phyloP scores from a whole-genome alignment of 2,329 filamentous ascomycete genomes.

The Penicillium sp. region DNA sequence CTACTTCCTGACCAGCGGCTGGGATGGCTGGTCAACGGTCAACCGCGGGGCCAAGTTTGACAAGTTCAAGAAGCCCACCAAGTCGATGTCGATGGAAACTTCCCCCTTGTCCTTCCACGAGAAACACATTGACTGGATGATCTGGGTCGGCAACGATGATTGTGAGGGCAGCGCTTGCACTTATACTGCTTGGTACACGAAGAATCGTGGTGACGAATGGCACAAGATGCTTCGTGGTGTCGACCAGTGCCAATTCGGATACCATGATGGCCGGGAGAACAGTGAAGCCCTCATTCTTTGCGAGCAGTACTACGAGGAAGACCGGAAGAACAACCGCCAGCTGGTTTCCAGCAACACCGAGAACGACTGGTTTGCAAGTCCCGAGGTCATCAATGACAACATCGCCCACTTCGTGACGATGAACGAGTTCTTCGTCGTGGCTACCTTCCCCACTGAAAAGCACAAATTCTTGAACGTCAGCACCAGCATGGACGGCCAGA shows the following conservation, averaged over 20 bases:
- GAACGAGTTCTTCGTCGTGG: slow-evolving; percentile 93
- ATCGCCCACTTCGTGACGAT: slow-evolving; percentile 89
- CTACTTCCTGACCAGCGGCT: slow-evolving; percentile 73
- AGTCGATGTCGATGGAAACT: slow-evolving; percentile 26
- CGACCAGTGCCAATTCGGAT: slow-evolving; percentile 82
- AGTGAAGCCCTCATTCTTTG: slow-evolving; percentile 65
- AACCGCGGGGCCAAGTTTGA: slow-evolving; percentile 69
- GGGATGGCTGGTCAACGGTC: slow-evolving; percentile 73
- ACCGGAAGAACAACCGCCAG: slow-evolving; percentile 61
- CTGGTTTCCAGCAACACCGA: slow-evolving; percentile 64
- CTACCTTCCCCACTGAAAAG: slow-evolving; percentile 62
- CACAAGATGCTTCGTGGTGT: slow-evolving; percentile 70
- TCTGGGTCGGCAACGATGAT: slow-evolving; percentile 75
- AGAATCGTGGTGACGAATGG: slow-evolving; percentile 79
- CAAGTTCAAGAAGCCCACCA: slow-evolving; percentile 45
- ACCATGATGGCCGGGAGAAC: slow-evolving; percentile 57
- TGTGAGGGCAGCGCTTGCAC: slow-evolving; percentile 69
- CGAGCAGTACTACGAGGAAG: slow-evolving; percentile 62
- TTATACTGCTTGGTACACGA: slow-evolving; percentile 70
- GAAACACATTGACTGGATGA: slow-evolving; percentile 80
- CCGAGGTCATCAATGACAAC: slow-evolving; percentile 64
- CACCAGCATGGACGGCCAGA: slow-evolving; percentile 78
- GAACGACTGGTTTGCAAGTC: slow-evolving; percentile 69
- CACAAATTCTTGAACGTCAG: slow-evolving; percentile 70
- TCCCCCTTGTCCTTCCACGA: slow-evolving; percentile 77